Conservation (phyloP, 192 early-diverging fungal genomes). For the Gorgonomyces haynaldii region DNA sequence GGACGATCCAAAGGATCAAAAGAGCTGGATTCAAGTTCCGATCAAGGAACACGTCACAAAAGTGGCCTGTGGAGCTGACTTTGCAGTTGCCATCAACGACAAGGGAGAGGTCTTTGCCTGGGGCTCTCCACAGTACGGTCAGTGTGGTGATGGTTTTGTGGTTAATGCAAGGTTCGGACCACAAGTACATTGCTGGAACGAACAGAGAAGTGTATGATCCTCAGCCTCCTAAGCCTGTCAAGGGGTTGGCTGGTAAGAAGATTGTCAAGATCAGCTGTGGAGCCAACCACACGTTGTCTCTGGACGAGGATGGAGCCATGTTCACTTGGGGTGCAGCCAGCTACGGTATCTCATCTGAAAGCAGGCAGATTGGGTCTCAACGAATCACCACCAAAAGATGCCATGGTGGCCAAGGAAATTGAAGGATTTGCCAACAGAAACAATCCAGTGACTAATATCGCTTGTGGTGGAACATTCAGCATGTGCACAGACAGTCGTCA, state of each 20-base stretch:
- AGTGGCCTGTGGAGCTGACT: neutral
- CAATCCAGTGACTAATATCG: neutral
- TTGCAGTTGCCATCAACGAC: neutral
- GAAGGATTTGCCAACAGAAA: neutral
- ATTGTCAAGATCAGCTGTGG: neutral
- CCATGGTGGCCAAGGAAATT: neutral
- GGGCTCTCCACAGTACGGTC: neutral
- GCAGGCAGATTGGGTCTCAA: neutral
- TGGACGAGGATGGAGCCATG: neutral
- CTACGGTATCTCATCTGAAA: neutral
- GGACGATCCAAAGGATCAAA: too few relatives aligned
- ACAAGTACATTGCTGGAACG: neutral
- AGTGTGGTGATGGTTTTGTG: neutral
- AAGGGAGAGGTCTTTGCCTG: neutral
- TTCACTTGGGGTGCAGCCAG: neutral
- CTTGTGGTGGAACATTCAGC: neutral
- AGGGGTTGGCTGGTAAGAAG: neutral
- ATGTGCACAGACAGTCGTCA: neutral
- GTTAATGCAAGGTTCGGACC: neutral
- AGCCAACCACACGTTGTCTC: neutral
- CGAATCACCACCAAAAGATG: neutral
- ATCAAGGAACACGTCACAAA: neutral
- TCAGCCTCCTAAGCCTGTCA: neutral
- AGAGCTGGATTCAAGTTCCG: too few relatives aligned
- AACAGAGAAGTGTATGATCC: neutral